These are phyloP conservation scores for Hypoxylon lienhwacheense DNA, from an alignment of 495 filamentous ascomycete genomes.

Conservation along the genomic window DNA sequence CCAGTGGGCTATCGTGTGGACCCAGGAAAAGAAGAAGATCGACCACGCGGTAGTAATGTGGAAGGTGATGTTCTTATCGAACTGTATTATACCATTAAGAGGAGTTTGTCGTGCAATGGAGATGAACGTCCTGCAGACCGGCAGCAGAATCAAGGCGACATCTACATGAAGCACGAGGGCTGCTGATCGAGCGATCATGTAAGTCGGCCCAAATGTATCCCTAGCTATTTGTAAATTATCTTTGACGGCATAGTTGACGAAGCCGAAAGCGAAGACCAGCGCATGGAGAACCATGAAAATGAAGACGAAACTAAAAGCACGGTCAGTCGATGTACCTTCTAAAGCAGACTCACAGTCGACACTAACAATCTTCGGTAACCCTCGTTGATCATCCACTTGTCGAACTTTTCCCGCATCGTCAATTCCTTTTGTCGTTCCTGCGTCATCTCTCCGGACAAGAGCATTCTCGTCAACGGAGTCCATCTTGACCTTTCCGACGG, in stretches of 20 bases:
- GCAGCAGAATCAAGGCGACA: slow-evolving; percentile 72
- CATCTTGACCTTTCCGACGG: slow-evolving; percentile 65
- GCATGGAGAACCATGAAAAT: slow-evolving; percentile 67
- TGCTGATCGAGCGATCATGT: slow-evolving; percentile 69
- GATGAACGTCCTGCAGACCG: slow-evolving; percentile 77
- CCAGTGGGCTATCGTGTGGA: slow-evolving; percentile 80
- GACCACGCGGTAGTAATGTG: slow-evolving; percentile 80
- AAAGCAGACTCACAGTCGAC: slow-evolving; percentile 20
- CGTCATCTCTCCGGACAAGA: slow-evolving; percentile 71
- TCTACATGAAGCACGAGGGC: slow-evolving; percentile 75
- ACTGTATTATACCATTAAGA: slow-evolving; percentile 75
- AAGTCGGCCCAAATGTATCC: slow-evolving; percentile 67
- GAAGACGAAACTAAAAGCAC: slow-evolving; percentile 62
- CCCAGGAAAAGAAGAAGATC: slow-evolving; percentile 78
- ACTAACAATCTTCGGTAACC: slow-evolving; percentile 72
- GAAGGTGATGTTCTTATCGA: slow-evolving; percentile 82
- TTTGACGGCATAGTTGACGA: slow-evolving; percentile 74
- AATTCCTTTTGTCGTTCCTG: slow-evolving; percentile 63
- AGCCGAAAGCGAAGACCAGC: slow-evolving; percentile 71
- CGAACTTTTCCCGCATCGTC: slow-evolving; percentile 54
- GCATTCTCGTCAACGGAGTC: slow-evolving; percentile 69
- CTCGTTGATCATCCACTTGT: slow-evolving; percentile 76
- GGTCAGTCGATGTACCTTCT: slow-evolving; percentile 28
- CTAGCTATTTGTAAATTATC: slow-evolving; percentile 65
- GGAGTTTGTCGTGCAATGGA: slow-evolving; percentile 73